Evolutionary conservation across 257 asterid genomes (phyloP).

Genomic region (Rubia yunnanensis): DNA sequence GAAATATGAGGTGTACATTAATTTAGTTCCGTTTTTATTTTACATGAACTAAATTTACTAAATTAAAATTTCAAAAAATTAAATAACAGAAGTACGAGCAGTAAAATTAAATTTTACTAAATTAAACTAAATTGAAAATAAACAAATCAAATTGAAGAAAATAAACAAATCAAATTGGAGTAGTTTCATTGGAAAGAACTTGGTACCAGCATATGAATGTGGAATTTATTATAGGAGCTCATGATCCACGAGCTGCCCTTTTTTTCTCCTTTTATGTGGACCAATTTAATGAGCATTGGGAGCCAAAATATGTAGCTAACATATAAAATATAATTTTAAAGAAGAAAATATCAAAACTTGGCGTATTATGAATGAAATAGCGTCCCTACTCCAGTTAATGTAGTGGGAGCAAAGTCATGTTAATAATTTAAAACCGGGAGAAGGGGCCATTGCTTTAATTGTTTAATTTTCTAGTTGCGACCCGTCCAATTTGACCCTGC

Average conservation of each 20-base stretch:
- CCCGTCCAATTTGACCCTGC: neutral
- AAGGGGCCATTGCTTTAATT: conserved; percentile 5
- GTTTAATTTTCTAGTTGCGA: neutral
- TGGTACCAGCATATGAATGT: no score
- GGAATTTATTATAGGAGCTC: neutral
- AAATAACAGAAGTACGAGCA: no score
- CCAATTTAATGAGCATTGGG: conserved; percentile 8
- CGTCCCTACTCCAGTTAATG: conserved; percentile 11
- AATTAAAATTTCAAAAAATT: no score
- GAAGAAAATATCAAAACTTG: neutral
- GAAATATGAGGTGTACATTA: no score
- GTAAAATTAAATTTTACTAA: no score
- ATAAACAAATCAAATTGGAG: no score
- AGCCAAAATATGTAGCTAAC: neutral
- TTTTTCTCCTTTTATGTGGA: neutral
- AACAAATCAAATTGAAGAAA: no score
- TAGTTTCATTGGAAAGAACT: no score
- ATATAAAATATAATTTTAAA: neutral
- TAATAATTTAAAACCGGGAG: neutral
- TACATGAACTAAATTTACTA: no score
- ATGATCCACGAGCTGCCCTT: conserved; percentile 11
- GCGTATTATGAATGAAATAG: neutral
- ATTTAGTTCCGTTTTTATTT: no score
- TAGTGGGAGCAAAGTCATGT: conserved; percentile 11
- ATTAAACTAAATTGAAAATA: no score